Evolutionary conservation across 2,329 filamentous ascomycete species (phyloP), one percentile per base, ranked within the genome.

Genomic region (Stemphylium beticola): DNA sequence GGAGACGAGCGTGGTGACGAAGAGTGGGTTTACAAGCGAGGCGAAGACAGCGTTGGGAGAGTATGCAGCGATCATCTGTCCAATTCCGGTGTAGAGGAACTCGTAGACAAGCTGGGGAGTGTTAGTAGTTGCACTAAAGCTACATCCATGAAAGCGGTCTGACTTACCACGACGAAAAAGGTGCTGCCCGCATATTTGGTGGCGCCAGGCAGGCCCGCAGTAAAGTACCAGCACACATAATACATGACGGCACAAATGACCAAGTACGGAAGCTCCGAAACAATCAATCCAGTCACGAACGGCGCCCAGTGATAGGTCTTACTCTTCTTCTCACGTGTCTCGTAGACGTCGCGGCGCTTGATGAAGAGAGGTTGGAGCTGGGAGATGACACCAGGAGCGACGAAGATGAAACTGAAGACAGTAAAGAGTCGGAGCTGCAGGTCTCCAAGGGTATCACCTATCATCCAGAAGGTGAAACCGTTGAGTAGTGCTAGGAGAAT

Each of bases 281-380:
- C 51, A 49, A 91, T 83, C 65, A 89, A 87, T 61, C 85, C 83
- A 2, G 87, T 76, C 67, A 91, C 82, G 72, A 92, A 91, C 0
- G 82, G 85, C 60, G 83, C 81, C 88, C 88, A 91, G 0, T 84
- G 88, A 75, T 91, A 92, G 0, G 84, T 81, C 65, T 90, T 89
- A 68, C 82, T 85, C 1, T 87, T 82, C 11, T 82, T 78, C 61
- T 86, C 83, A 41, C 83, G 82, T 7, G 79, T 81, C 67, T 85
- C 83, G 68, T 83, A 85, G 7, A 86, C 52, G 29, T 69, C 60
- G 31, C 67, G 63, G n/a, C 60, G 61, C 5, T 62, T 74, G 39
- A 80, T 79, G 64, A 81, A 80, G 2, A 80, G 49, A 20, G 77
- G 71, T 31, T 73, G 69, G 3, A 77, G 58, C 29, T 76, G 74